Evolutionary conservation across 768 basidiomycete genomes (phyloP).

Genomic region (Phylloporus sp.): DNA sequence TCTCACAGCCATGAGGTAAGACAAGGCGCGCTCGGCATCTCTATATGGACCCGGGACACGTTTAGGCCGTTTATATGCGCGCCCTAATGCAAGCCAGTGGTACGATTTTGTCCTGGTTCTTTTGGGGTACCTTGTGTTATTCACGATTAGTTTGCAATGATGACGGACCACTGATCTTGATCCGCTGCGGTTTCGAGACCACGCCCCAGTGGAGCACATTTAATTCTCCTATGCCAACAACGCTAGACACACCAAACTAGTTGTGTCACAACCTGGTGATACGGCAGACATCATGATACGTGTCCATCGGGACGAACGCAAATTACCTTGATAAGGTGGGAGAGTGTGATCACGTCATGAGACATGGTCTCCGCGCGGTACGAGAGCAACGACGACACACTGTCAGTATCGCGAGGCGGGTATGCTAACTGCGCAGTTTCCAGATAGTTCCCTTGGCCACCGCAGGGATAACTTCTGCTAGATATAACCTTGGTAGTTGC

Average conservation of each 20-base stretch:
- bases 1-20: not conserved
- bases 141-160: not conserved
- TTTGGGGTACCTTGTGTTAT: constrained; percentile 1
- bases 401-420: not conserved
- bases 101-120: not conserved
- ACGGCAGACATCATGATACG: not conserved
- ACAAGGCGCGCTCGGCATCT: not conserved
- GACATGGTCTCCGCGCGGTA: not conserved
- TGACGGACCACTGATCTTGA: not conserved
- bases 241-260: too few relatives aligned
- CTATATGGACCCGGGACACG: constrained; percentile 1
- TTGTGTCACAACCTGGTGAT: too few relatives aligned
- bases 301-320: not conserved
- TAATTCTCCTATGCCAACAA: not conserved
- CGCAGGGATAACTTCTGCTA: constrained; percentile 9
- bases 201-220: constrained; percentile 1
- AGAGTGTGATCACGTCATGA: not conserved
- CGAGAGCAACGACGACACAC: not conserved
- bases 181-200: not conserved
- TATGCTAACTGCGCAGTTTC: not conserved
- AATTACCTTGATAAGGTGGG: not conserved
- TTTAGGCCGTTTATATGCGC: constrained; percentile 4
- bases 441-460: constrained; percentile 3
- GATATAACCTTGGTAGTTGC: too few relatives aligned
- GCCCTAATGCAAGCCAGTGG: constrained; percentile 8